Percentiles rank a stretch among this genome's conserved stretches.
Evolutionary conservation across 2,329 filamentous ascomycete genomes (phyloP).

Genomic region (Knufia petricola): DNA sequence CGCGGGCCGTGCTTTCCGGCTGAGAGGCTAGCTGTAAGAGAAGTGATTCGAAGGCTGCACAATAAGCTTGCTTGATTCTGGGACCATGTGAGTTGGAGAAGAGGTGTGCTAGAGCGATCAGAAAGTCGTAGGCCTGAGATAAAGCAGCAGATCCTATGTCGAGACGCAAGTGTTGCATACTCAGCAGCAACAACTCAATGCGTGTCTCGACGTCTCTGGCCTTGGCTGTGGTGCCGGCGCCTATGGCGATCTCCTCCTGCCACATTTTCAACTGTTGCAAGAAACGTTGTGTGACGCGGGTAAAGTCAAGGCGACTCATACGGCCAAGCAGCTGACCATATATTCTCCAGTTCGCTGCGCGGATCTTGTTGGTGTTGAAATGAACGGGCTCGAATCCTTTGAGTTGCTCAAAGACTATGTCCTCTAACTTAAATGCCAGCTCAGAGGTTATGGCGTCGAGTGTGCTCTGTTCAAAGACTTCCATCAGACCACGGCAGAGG

Average conservation of each 20-base stretch:
- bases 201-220: conserved; percentile 65
- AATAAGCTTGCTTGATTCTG: conserved; percentile 87
- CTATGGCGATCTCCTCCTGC: conserved; percentile 64
- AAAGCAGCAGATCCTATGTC: conserved; percentile 58
- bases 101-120: conserved; percentile 68
- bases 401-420: conserved; percentile 92
- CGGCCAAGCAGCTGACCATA: conserved; percentile 89
- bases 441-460: conserved; percentile 73
- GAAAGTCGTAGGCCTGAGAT: conserved; percentile 58
- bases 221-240: conserved; percentile 48
- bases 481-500: conserved; percentile 82
- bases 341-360: conserved; percentile 89
- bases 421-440: conserved; percentile 88
- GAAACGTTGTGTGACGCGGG: conserved; percentile 72
- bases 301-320: conserved; percentile 89
- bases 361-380: conserved; percentile 58
- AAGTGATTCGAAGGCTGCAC: conserved; percentile 78
- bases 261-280: conserved; percentile 68
- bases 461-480: conserved; percentile 85
- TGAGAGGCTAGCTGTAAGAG: conserved; percentile 78
- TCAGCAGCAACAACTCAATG: conserved; percentile 76
- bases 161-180: conserved; percentile 82
- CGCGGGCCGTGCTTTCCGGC: conserved; percentile 64
- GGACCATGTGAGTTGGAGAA: conserved; percentile 81
- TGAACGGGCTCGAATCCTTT: conserved; percentile 80